Conservation (phyloP, 768 basidiomycete genomes). For the Kwoniella dendrophila region DNA sequence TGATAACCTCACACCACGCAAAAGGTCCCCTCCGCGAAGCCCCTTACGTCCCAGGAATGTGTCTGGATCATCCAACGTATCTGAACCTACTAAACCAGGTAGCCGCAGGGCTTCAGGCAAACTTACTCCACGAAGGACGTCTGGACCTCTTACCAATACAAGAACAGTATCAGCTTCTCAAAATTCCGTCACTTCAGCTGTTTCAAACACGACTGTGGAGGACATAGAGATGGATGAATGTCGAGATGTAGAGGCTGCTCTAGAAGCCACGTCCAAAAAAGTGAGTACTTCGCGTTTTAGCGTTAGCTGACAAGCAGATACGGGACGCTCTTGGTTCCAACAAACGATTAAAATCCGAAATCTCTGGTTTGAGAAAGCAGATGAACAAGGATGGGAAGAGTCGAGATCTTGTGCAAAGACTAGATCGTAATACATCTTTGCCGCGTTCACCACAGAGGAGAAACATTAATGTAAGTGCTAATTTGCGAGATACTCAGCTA, state of each 20-base stretch:
- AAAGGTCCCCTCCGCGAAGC: slow-evolving; percentile 42
- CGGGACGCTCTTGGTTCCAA: slow-evolving; percentile 70
- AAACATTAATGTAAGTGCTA: slow-evolving; percentile 51
- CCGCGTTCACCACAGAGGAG: slow-evolving; percentile 55
- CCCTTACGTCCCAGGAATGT: slow-evolving; percentile 27
- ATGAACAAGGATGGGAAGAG: slow-evolving; percentile 28
- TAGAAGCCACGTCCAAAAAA: slow-evolving; percentile 21
- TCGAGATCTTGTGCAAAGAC: slow-evolving; percentile 21
- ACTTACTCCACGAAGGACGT: slow-evolving; percentile 9
- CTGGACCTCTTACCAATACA: slow-evolving; percentile 18
- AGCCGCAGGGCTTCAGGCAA: slow-evolving; percentile 12
- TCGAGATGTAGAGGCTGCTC: slow-evolving; percentile 25
- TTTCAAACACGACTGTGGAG: slow-evolving; percentile 14
- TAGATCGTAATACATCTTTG: slow-evolving; percentile 38
- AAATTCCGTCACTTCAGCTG: slow-evolving; percentile 11
- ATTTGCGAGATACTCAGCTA: background rate
- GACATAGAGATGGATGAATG: slow-evolving; percentile 27
- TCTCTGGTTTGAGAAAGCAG: slow-evolving; percentile 50
- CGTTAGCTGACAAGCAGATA: slow-evolving; percentile 60
- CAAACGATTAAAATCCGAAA: slow-evolving; percentile 74
- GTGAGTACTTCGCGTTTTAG: background rate
- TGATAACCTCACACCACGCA: slow-evolving; percentile 51
- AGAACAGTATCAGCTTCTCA: slow-evolving; percentile 20
- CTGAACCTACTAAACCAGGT: slow-evolving; percentile 5
- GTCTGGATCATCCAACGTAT: slow-evolving; percentile 4